A percentile compares a stretch with the other conserved stretches of the same genome.
Conservation (phyloP, 345 rosid genomes). For the Anacardium occidentale region DNA sequence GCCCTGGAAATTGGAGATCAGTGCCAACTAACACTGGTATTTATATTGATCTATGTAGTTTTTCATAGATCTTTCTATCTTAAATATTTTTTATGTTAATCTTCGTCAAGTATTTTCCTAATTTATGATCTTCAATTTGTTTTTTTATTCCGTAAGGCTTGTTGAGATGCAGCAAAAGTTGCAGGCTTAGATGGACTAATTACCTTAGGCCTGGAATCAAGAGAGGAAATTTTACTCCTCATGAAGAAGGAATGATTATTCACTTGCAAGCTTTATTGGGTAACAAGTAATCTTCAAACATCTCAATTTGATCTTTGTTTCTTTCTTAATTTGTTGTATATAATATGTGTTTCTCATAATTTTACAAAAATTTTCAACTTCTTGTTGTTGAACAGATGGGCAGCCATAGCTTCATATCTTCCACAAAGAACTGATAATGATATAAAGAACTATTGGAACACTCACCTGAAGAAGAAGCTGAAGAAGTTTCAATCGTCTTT, state of each 20-base stretch:
- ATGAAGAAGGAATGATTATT: slow-evolving; percentile 97
- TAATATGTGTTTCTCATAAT: neutral
- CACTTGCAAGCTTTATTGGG: slow-evolving; percentile 99
- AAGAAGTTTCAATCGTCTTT: slow-evolving; percentile 57
- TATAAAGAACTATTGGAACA: slow-evolving; percentile 98
- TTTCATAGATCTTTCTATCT: neutral
- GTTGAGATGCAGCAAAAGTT: slow-evolving; percentile 94
- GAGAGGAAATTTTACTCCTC: slow-evolving; percentile 93
- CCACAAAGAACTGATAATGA: slow-evolving; percentile 97
- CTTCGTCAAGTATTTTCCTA: neutral
- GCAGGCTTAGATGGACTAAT: slow-evolving; percentile 98
- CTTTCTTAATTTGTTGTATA: neutral
- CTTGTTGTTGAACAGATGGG: slow-evolving; percentile 58
- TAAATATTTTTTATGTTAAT: neutral
- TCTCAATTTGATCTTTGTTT: slow-evolving; percentile 12
- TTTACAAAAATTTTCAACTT: neutral
- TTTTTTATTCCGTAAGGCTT: slow-evolving; percentile 45
- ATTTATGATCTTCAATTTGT: neutral
- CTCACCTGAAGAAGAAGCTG: slow-evolving; percentile 97
- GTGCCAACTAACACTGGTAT: slow-evolving; percentile 93
- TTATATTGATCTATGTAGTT: neutral
- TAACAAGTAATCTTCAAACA: slow-evolving; percentile 78
- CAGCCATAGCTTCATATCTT: slow-evolving; percentile 97
- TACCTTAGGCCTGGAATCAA: slow-evolving; percentile 97
- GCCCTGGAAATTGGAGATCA: slow-evolving; percentile 97